phyloP scores from a whole-genome alignment of 2,329 filamentous ascomycete genomes.

The Eutypa lata region DNA sequence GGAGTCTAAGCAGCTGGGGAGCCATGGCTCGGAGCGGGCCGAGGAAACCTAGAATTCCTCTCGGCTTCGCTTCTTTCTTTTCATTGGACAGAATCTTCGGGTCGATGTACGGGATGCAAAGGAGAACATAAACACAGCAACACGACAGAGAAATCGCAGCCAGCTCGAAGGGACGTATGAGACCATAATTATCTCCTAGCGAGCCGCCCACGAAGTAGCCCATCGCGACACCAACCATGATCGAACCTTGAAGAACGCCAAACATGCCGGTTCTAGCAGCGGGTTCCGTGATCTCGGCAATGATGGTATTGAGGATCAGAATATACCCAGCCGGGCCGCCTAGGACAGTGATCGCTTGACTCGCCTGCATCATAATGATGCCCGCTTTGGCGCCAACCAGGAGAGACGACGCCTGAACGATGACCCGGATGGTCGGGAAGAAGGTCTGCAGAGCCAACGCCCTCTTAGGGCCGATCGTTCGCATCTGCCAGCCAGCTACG shows the following conservation, averaged over 20 bases:
- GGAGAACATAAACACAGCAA: slow-evolving; percentile 12
- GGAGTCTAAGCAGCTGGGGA: slow-evolving; percentile 15
- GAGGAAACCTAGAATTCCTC: slow-evolving; percentile 12
- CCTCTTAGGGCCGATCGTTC: slow-evolving; percentile 58
- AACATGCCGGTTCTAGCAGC: slow-evolving; percentile 58
- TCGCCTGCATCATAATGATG: slow-evolving; percentile 63
- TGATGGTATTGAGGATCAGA: slow-evolving; percentile 63
- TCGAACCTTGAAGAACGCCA: slow-evolving; percentile 37
- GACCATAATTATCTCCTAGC: slow-evolving; percentile 15
- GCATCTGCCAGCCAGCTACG: slow-evolving; percentile 63
- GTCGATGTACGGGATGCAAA: slow-evolving; percentile 20
- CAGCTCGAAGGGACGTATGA: slow-evolving; percentile 19
- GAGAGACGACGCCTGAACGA: slow-evolving; percentile 61
- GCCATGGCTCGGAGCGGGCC: slow-evolving; percentile 12
- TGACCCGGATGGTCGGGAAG: slow-evolving; percentile 61
- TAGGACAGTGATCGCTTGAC: slow-evolving; percentile 64
- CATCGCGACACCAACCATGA: slow-evolving; percentile 18
- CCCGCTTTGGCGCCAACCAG: slow-evolving; percentile 54
- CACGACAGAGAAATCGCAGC: slow-evolving; percentile 13
- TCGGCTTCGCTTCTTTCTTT: slow-evolving; percentile 6
- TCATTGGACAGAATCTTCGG: slow-evolving; percentile 14
- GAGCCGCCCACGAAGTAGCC: slow-evolving; percentile 18
- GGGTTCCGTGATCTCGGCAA: slow-evolving; percentile 60
- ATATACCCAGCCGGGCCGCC: slow-evolving; percentile 68
- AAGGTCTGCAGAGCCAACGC: slow-evolving; percentile 61